Evolutionary conservation across 2,329 filamentous ascomycete species (phyloP).

Genomic region (Cladobotryum mycophilum): DNA sequence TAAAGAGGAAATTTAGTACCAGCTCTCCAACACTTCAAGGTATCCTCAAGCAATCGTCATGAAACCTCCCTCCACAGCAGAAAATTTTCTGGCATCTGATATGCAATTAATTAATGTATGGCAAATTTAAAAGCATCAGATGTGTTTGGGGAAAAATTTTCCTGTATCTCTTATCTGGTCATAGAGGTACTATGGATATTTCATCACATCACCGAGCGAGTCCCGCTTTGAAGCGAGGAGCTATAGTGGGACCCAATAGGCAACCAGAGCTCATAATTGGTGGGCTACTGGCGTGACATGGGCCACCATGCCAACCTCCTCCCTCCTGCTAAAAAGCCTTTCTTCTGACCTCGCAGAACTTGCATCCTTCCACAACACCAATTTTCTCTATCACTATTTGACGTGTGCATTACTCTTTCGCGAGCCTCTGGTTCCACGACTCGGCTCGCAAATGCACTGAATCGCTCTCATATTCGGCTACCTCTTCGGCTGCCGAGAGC

Average conservation of each 20-base stretch:
- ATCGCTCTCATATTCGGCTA: slow-evolving; percentile 8
- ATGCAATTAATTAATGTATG: too few relatives aligned
- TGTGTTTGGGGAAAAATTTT: background rate
- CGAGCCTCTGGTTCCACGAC: slow-evolving; percentile 9
- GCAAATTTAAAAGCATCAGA: too few relatives aligned
- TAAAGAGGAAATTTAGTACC: too few relatives aligned
- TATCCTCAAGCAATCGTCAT: too few relatives aligned
- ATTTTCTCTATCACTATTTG: slow-evolving; percentile 4
- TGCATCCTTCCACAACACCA: slow-evolving; percentile 7
- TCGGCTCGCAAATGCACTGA: slow-evolving; percentile 16
- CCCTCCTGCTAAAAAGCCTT: slow-evolving; percentile 2
- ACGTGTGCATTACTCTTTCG: background rate
- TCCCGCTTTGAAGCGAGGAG: slow-evolving; percentile 1
- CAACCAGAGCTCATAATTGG: background rate
- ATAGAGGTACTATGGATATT: too few relatives aligned
- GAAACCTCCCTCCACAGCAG: too few relatives aligned
- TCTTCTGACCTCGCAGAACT: slow-evolving; percentile 6
- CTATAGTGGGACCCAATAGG: slow-evolving; percentile 2
- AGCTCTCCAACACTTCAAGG: too few relatives aligned
- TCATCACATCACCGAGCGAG: too few relatives aligned
- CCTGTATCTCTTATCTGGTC: too few relatives aligned
- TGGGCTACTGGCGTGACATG: slow-evolving; percentile 1
- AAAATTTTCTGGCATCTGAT: too few relatives aligned
- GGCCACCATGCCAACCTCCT: slow-evolving; percentile 3
- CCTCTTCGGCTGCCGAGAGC: slow-evolving; percentile 14